Evolutionary conservation across 2,329 filamentous ascomycete species (phyloP).

Genomic region (Chaetomium globosum): DNA sequence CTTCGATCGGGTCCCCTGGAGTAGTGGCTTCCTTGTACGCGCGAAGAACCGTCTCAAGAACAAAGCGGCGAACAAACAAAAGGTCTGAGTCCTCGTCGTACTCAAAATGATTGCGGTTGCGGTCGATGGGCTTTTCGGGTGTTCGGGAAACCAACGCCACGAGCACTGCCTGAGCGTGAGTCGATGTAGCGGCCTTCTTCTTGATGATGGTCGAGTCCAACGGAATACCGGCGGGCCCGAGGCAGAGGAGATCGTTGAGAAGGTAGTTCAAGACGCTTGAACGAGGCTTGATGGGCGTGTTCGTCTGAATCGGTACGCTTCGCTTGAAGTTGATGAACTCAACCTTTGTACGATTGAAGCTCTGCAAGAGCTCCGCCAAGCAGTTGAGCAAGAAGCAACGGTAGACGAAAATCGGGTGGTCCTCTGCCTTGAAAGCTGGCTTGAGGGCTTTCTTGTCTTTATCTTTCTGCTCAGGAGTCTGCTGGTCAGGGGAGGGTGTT

Average conservation of each 20-base stretch:
- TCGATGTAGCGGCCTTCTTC: constrained; percentile 82
- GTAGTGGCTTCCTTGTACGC: constrained; percentile 85
- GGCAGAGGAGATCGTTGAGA: constrained; percentile 72
- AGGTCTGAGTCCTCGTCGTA: constrained; percentile 81
- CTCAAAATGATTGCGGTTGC: constrained; percentile 59
- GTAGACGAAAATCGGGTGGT: constrained; percentile 95
- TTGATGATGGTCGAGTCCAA: constrained; percentile 75
- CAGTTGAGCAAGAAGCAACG: constrained; percentile 93
- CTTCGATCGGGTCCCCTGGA: constrained; percentile 78
- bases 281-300: constrained; percentile 90
- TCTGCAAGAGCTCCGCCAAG: constrained; percentile 83
- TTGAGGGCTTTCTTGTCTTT: constrained; percentile 69
- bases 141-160: constrained; percentile 88
- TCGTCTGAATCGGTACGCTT: constrained; percentile 78
- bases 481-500: constrained; percentile 30
- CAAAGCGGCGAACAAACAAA: constrained; percentile 90
- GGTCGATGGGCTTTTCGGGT: constrained; percentile 69
- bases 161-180: constrained; percentile 82
- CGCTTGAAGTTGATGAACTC: constrained; percentile 99
- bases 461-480: constrained; percentile 42
- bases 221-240: constrained; percentile 64
- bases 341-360: constrained; percentile 92
- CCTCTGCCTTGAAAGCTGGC: constrained; percentile 80
- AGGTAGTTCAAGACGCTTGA: constrained; percentile 93
- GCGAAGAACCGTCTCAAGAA: constrained; percentile 88